These are phyloP conservation scores for Penicillium crystallinum DNA, from an alignment of 495 filamentous ascomycete genomes.

Conservation along the genomic window DNA sequence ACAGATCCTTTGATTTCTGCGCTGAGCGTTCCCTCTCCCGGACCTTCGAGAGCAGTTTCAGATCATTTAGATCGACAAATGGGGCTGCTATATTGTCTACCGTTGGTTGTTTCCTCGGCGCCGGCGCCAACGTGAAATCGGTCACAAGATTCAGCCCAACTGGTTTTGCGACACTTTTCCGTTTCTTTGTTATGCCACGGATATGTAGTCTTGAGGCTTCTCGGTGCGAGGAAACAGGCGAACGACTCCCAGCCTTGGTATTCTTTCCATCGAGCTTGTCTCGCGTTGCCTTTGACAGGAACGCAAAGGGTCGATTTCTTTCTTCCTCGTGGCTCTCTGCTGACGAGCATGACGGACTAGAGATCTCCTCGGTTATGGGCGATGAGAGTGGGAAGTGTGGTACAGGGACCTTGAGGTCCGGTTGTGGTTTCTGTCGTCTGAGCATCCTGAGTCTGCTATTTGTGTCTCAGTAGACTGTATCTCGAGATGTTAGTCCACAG, in stretches of 20 bases:
- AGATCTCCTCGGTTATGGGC: slow-evolving; percentile 41
- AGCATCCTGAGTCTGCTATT: slow-evolving; percentile 16
- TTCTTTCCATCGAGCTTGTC: slow-evolving; percentile 19
- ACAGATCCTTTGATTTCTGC: slow-evolving; percentile 22
- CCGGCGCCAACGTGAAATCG: slow-evolving; percentile 30
- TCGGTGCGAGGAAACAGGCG: slow-evolving; percentile 4
- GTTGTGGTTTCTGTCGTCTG: slow-evolving; percentile 21
- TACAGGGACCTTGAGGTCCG: slow-evolving; percentile 29
- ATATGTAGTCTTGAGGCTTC: slow-evolving; percentile 13
- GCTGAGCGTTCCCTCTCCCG: slow-evolving; percentile 33
- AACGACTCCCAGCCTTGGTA: slow-evolving; percentile 6
- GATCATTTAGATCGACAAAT: slow-evolving; percentile 38
- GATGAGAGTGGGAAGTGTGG: slow-evolving; percentile 43
- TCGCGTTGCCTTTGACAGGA: slow-evolving; percentile 24
- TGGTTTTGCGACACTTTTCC: slow-evolving; percentile 38
- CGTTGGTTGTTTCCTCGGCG: slow-evolving; percentile 1
- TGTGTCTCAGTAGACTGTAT: not conserved
- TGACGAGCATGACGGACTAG: slow-evolving; percentile 34
- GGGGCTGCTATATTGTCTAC: slow-evolving; percentile 8
- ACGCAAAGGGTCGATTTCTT: slow-evolving; percentile 27
- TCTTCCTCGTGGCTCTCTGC: slow-evolving; percentile 29
- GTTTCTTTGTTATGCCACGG: slow-evolving; percentile 38
- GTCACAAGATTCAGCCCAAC: slow-evolving; percentile 63
- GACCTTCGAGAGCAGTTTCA: slow-evolving; percentile 34
- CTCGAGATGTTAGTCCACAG: not conserved